Percentiles rank a stretch among this genome's conserved stretches.
Conservation (phyloP, 805 yeast species). For the Candida bentonensis region DNA sequence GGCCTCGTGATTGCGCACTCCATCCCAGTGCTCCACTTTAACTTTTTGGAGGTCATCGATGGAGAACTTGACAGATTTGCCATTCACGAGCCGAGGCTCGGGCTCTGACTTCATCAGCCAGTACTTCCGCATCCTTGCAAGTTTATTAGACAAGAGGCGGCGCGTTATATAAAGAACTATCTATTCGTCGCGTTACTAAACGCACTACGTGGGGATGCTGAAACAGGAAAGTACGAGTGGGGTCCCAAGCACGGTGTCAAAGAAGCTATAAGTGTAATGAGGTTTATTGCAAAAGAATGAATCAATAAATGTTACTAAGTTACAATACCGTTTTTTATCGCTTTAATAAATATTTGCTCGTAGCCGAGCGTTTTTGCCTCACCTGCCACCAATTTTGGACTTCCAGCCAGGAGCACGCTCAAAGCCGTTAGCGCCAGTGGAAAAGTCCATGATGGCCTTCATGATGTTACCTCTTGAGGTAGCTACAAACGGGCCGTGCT, state of each 20-base stretch:
- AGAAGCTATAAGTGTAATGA: too few species aligned
- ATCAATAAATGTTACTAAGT: too few species aligned
- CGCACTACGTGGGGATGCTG: too few species aligned
- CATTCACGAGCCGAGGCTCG: slow-evolving; percentile 32
- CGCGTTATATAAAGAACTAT: too few species aligned
- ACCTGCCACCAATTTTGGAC: slow-evolving; percentile 13
- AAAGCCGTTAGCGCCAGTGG: slow-evolving; percentile 11
- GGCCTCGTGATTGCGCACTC: slow-evolving; percentile 47
- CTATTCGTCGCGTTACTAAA: too few species aligned
- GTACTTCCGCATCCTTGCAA: background rate
- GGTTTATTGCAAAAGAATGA: too few species aligned
- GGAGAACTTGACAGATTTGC: slow-evolving; percentile 35
- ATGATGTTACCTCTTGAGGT: slow-evolving; percentile 50
- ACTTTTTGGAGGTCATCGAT: slow-evolving; percentile 28
- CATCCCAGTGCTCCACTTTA: slow-evolving; percentile 39
- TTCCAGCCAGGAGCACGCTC: slow-evolving; percentile 15
- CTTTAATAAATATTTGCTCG: too few species aligned
- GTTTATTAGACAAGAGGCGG: too few species aligned
- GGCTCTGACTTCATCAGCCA: slow-evolving; percentile 52
- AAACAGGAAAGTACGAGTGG: too few species aligned
- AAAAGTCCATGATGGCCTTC: slow-evolving; percentile 51
- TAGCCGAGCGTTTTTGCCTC: too few species aligned
- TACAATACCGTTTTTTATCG: too few species aligned
- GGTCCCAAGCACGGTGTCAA: too few species aligned
- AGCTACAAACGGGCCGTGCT: slow-evolving; percentile 87